Conservation (phyloP, 2,329 filamentous ascomycete genomes). For the Cercospora sp. region DNA sequence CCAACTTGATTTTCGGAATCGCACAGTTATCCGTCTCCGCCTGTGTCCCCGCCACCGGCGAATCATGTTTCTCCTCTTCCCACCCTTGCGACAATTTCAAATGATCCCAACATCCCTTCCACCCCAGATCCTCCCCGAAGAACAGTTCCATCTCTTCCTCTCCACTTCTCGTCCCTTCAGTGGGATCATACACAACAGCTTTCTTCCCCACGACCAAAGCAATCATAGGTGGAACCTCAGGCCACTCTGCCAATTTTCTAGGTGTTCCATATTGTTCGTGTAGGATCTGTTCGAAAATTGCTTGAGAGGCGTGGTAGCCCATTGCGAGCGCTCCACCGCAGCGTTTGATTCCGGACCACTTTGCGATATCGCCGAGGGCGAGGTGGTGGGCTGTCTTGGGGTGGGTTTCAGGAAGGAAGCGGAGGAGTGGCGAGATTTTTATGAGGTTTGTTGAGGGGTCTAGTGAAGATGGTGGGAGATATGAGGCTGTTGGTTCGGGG, state of each 20-base stretch:
- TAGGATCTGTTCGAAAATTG: slow-evolving; percentile 66
- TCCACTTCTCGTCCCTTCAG: slow-evolving; percentile 9
- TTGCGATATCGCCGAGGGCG: slow-evolving; percentile 67
- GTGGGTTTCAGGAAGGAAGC: slow-evolving; percentile 56
- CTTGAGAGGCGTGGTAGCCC: slow-evolving; percentile 66
- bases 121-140: slow-evolving; percentile 22
- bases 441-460: slow-evolving; percentile 64
- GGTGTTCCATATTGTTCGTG: slow-evolving; percentile 35
- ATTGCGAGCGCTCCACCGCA: slow-evolving; percentile 75
- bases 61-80: slow-evolving; percentile 4
- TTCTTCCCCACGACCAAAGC: slow-evolving; percentile 22
- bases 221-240: slow-evolving; percentile 20
- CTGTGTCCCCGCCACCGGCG: background rate
- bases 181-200: slow-evolving; percentile 20
- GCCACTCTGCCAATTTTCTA: slow-evolving; percentile 14
- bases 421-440: slow-evolving; percentile 60
- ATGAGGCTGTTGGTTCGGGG: slow-evolving; percentile 62
- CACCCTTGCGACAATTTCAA: slow-evolving; percentile 16
- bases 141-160: slow-evolving; percentile 22
- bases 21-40: background rate
- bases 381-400: slow-evolving; percentile 62
- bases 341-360: slow-evolving; percentile 78
- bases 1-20: slow-evolving; percentile 9
- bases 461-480: slow-evolving; percentile 60
- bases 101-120: slow-evolving; percentile 22